These are phyloP conservation scores for Capronia americana DNA, from an alignment of 2,329 filamentous ascomycete species.

Conservation along the genomic window DNA sequence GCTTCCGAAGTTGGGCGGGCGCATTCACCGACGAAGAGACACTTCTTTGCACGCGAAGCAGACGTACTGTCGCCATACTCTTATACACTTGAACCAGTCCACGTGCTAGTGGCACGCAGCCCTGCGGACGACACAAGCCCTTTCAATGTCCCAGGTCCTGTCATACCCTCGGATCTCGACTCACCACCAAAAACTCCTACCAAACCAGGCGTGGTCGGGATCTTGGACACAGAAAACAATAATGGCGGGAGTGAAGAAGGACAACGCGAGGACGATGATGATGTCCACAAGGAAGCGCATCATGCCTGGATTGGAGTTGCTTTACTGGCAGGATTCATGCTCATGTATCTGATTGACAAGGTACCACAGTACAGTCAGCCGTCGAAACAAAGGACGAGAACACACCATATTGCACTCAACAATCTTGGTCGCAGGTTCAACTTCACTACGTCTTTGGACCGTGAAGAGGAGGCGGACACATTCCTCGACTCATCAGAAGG, in stretches of 20 bases:
- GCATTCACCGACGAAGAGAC: slow-evolving; percentile 42
- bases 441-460: slow-evolving; percentile 51
- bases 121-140: slow-evolving; percentile 30
- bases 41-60: slow-evolving; percentile 42
- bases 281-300: slow-evolving; percentile 55
- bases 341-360: slow-evolving; percentile 96
- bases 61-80: slow-evolving; percentile 43
- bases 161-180: slow-evolving; percentile 39
- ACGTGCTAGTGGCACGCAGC: slow-evolving; percentile 11
- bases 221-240: slow-evolving; percentile 41
- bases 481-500: slow-evolving; percentile 62
- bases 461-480: slow-evolving; percentile 48
- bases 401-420: slow-evolving; percentile 86
- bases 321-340: slow-evolving; percentile 83
- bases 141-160: slow-evolving; percentile 43
- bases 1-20: slow-evolving; percentile 45
- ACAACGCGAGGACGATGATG: slow-evolving; percentile 49
- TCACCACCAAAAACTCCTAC: slow-evolving; percentile 41
- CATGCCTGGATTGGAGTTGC: slow-evolving; percentile 86
- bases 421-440: slow-evolving; percentile 69
- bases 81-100: background rate
- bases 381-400: slow-evolving; percentile 68
- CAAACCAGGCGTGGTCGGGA: slow-evolving; percentile 39
- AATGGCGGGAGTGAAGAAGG: slow-evolving; percentile 49
- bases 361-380: slow-evolving; percentile 75